Base-by-base conservation (phyloP, 805 yeast genomes). In the Wickerhamomyces bovis region DNA sequence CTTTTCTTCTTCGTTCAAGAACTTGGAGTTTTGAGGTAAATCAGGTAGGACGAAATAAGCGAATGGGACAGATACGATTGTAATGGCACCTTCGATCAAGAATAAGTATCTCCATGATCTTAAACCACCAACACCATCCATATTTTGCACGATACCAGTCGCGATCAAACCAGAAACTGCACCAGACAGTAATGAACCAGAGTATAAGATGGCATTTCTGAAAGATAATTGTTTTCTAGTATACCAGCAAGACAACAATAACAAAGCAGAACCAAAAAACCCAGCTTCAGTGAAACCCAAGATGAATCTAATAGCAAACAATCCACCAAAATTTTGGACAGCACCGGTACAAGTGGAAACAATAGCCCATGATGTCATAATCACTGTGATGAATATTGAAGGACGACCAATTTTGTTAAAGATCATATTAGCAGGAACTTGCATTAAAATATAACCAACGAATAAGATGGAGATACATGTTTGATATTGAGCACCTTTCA, bases 31-130 rank as follows among this genome's bases (percentile, higher is more conserved):
- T 18, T 66, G 65, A 19, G 83, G 83, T 65, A 74, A 66, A 50
- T 75, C 78, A 19, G 83, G 83, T 45, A 78, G 63, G 31, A 76
- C 65, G 42, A 68, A 64, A 57, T 73, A 73, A 66, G 39, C 76
- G 71, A 41, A 69, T 53, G 41, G 66, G 64, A 45, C 89, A 52
- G 82, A 69, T 1, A 57, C 42, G 15, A 75, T 72, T 11, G 84
- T 78, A 46, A 75, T 68, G 3, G 69, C 67, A 39, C 85, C 85
- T 59, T 77, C 82, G 40, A 78, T 73, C 42, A 77, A 64, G 52
- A 78, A 78, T 39, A 78, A 68, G 74, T 78, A 78, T 56, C 78
- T 66, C 83, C 83, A 78, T 12, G 73, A 67, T 42, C 70, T 62
- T 25, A 71, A 53, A 15, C 78, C 76, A 19, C 63, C 62, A 31